Base-by-base conservation (phyloP, 1,284 basidiomycete species). In the Grifola frondosa region DNA sequence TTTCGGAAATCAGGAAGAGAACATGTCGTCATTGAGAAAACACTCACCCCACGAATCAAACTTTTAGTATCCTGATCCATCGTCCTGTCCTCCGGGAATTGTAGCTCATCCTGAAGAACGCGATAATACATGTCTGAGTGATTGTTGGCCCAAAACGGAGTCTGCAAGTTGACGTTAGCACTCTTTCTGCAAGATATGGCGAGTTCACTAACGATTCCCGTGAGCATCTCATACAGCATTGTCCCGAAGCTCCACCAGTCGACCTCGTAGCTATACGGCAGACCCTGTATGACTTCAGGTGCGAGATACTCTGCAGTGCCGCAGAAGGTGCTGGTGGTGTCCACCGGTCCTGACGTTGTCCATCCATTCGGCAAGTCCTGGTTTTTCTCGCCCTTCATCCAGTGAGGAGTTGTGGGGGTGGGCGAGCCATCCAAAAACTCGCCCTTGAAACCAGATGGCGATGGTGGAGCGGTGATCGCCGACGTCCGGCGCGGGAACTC, bases 201-300 rank as follows among this genome's bases (percentile, higher is more conserved):
- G 37, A 37, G 43, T 24, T 21, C 11, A 81, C 87, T 73, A 63
- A 91, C 88, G 53, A 91, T 89, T 25, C 91, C 91, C 30, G 86
- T 89, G 64, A 92, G 70, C 83, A 96, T 95, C 71, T 98, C 96
- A 64, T 90, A 94, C 44, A 97, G 71, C 87, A 98, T 97, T 48
- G 94, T 97, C 15, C 95, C 95, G 58, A 97, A 89, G 52, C 88
- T 90, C 94, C 95, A 98, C 91, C 93, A 96, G 63, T 98, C 95
- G 16, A 96, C 92, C 56, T 95, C 91, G 60, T 95, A 97, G 50
- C 88, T 88, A 65, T 98, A 97, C 15, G 89, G 80, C 52, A 89
- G 68, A 4, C 93, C 90, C 59, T 93, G 88, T 57, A 98, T 91
- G 38, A 98, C 92, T 64, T 96, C 92, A 0, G 92, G 92, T 13